Conservation (phyloP, 768 basidiomycete genomes). For the Trametes maxima region DNA sequence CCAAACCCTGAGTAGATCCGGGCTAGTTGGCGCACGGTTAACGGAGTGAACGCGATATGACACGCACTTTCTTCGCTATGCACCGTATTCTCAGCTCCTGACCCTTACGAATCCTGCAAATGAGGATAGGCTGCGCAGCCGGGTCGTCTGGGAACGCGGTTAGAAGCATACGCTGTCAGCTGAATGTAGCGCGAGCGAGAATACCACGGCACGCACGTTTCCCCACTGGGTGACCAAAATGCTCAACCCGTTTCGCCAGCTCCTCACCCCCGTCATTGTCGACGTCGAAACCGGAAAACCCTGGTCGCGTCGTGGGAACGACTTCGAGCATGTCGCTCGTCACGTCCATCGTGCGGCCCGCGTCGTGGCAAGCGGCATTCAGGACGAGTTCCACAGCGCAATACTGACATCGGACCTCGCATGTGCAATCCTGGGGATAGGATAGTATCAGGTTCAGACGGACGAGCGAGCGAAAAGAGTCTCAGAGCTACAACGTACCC, state of each 20-base stretch:
- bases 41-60: background rate
- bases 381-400: conserved; percentile 86
- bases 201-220: conserved; percentile 58
- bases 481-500: conserved; percentile 46
- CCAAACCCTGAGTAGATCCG: conserved; percentile 69
- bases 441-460: background rate
- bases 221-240: conserved; percentile 83
- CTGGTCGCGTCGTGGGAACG: conserved; percentile 35
- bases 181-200: background rate
- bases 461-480: background rate
- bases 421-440: conserved; percentile 80
- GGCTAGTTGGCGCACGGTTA: background rate
- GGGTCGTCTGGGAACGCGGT: conserved; percentile 53
- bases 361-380: conserved; percentile 73
- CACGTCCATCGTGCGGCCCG: conserved; percentile 72
- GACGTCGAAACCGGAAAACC: conserved; percentile 26
- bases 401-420: conserved; percentile 77
- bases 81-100: conserved; percentile 88
- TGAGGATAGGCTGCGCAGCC: conserved; percentile 67
- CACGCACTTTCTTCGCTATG: conserved; percentile 87
- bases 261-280: conserved; percentile 65
- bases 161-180: background rate
- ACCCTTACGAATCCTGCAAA: conserved; percentile 91
- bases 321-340: conserved; percentile 85
- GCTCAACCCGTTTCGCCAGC: conserved; percentile 68